A percentile compares a stretch with the other conserved stretches of the same genome.
phyloP scores from a whole-genome alignment of 345 rosid species.

The Aurinia saxatilis region DNA sequence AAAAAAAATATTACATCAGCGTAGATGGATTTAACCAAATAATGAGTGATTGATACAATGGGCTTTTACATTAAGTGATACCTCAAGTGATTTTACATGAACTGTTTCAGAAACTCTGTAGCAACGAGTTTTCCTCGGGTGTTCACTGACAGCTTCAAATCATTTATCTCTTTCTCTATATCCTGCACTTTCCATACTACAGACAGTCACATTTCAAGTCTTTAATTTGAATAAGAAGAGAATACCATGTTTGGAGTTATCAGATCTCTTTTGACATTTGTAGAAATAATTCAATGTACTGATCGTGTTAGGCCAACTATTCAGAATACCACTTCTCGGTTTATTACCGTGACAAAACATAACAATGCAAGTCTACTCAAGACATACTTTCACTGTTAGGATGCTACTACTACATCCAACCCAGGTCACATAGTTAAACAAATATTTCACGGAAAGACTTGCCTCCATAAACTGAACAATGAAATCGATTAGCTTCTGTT shows the following conservation, averaged over 20 bases:
- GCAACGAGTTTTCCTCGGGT: constrained; percentile 93
- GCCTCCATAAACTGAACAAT: constrained; percentile 98
- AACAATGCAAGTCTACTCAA: neutral
- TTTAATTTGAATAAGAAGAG: neutral
- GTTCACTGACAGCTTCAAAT: constrained; percentile 82
- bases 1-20: neutral
- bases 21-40: constrained; percentile 1
- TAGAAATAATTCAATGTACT: neutral
- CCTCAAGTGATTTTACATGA: constrained; percentile 30
- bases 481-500: constrained; percentile 90
- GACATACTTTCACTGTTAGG: neutral
- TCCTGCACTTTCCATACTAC: constrained; percentile 50
- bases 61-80: neutral
- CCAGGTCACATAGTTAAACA: neutral
- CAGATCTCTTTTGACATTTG: neutral
- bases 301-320: neutral
- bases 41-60: constrained; percentile 16
- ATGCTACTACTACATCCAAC: neutral
- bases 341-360: neutral
- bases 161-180: constrained; percentile 89
- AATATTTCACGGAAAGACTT: constrained; percentile 31
- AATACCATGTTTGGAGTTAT: neutral
- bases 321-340: neutral
- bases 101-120: constrained; percentile 87
- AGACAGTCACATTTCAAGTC: neutral